Evolutionary conservation across 2,329 filamentous ascomycete genomes (phyloP).

Genomic region (Talaromyces piceae): DNA sequence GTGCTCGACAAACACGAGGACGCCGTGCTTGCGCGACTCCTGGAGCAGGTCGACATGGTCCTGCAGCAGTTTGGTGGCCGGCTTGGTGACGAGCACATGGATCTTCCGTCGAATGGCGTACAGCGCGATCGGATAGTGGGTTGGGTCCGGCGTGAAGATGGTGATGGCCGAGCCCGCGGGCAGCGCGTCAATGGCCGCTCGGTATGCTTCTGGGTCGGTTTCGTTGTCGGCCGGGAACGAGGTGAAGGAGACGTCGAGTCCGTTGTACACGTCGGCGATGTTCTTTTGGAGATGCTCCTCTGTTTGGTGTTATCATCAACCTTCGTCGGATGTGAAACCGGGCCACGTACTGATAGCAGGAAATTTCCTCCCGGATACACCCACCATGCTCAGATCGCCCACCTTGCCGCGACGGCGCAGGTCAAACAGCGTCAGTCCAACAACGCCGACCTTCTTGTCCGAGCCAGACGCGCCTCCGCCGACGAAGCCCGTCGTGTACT

Average conservation of each 20-base stretch:
- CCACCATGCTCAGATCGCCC: conserved; percentile 77
- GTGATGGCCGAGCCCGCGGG: conserved; percentile 80
- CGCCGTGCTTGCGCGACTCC: conserved; percentile 63
- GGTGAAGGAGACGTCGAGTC: conserved; percentile 75
- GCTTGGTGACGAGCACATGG: conserved; percentile 91
- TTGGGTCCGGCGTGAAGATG: conserved; percentile 91
- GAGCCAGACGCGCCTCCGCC: conserved; percentile 74
- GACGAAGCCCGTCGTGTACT: conserved; percentile 95
- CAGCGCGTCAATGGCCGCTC: conserved; percentile 76
- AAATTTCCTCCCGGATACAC: conserved; percentile 81
- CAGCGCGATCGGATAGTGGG: conserved; percentile 83
- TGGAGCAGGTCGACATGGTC: conserved; percentile 72
- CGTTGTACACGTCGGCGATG: conserved; percentile 81
- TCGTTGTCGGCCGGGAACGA: conserved; percentile 71
- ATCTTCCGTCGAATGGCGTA: conserved; percentile 84
- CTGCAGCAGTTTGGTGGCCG: conserved; percentile 74
- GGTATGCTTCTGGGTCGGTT: conserved; percentile 74
- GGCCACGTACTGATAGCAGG: conserved; percentile 62
- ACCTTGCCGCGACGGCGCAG: conserved; percentile 84
- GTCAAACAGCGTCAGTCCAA: conserved; percentile 83
- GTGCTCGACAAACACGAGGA: conserved; percentile 91
- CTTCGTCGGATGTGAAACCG: background rate
- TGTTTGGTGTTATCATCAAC: background rate
- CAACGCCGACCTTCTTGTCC: conserved; percentile 94
- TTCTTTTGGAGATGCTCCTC: conserved; percentile 73